Evolutionary conservation across 139 green algal genomes (phyloP), one percentile per base, ranked within the genome.

Genomic region (Closterium sp.): DNA sequence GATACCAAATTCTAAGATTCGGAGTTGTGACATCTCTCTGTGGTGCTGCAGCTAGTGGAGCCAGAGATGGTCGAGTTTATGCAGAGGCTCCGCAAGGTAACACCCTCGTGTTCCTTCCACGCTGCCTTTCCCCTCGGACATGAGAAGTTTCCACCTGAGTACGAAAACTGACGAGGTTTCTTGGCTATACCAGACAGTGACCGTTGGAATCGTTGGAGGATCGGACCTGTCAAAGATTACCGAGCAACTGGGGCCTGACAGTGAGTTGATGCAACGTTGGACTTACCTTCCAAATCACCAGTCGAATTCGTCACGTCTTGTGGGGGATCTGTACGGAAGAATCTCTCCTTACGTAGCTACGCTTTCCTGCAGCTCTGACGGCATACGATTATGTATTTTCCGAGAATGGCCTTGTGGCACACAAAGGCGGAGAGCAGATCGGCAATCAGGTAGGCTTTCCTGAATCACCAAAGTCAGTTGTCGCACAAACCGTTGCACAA

Each of bases 331-430:
- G 19, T 10, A 28, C 16, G 55, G 55, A 76, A 76, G 2, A 76
- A 76, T 76, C 55, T 28, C 83, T 86, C 83, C 12, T 86, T 31
- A 33, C 30, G 83, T 28, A 34, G 25, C 3, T 30, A 66, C n/a
- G n/a, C 12, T 36, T 81, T 23, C 3, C 69, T 86, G 94, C 96
- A 98, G 97, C 96, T 7, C 88, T 97, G 0, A 92, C 91, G 0
- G 94, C 94, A 2, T 99, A 97, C 84, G 98, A 99, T 94, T 99
- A 98, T 91, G 94, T 98, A 1, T 99, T 99, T 88, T 95, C 96
- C 1, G 98, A 99, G 94, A 99, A 99, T 90, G 98, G 98, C 1
- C 96, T 99, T 35, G 96, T 99, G 84, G 98, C 98, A 16, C 95
- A 98, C 96, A 98, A 99, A 94, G 86, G 84, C n/a, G 93, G 94